Conservation (phyloP, 2,329 filamentous ascomycete genomes). For the Ceratocystis cubensis region DNA sequence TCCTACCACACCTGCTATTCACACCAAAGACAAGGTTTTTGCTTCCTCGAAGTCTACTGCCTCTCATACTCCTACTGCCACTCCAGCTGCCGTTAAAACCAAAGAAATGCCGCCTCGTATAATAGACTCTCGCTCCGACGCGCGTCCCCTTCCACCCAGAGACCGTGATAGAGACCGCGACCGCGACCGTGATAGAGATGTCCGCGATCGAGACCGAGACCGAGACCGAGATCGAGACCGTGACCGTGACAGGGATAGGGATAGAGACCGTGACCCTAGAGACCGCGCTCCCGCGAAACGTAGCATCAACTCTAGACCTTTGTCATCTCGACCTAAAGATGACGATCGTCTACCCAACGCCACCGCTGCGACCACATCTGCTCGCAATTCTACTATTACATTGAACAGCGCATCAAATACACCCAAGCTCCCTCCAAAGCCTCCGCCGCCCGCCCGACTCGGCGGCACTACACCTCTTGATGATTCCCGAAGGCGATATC, state of each 20-base stretch:
- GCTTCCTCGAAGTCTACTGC: neutral
- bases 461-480: neutral
- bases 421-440: slow-evolving; percentile 15
- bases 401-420: neutral
- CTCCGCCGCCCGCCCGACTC: slow-evolving; percentile 7
- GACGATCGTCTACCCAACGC: neutral
- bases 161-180: slow-evolving; percentile 16
- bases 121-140: neutral
- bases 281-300: slow-evolving; percentile 7
- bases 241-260: slow-evolving; percentile 13
- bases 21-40: neutral
- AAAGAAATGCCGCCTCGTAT: slow-evolving; percentile 7
- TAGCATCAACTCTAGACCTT: neutral
- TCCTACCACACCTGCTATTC: neutral
- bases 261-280: slow-evolving; percentile 14
- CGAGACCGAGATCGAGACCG: slow-evolving; percentile 7
- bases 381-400: neutral
- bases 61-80: neutral
- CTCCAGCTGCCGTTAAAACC: neutral
- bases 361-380: neutral
- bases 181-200: slow-evolving; percentile 1
- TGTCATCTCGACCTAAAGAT: slow-evolving; percentile 11
- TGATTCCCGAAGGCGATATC: slow-evolving; percentile 2
- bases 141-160: neutral
- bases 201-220: neutral